Base-by-base conservation (phyloP, 371 early-diverging fungal genomes). In the Mucor indicus region DNA sequence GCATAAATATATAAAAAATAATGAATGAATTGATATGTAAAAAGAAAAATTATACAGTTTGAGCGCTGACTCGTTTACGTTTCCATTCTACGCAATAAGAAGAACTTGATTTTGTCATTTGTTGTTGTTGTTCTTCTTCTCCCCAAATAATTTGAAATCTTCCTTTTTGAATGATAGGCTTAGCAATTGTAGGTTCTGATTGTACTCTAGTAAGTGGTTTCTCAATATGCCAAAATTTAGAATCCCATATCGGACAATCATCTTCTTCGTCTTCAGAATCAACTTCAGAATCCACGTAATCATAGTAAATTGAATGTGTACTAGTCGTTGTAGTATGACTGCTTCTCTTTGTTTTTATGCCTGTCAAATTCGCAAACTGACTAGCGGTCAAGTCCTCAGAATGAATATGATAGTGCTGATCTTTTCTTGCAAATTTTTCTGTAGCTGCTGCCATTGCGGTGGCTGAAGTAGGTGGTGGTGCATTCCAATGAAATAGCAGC, bases 351-450 rank as follows among this genome's bases (percentile, higher is more conserved):
- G 44, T 52, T 20, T 53, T 44, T 21, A 62, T 52, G 37, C 62
- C 62, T 49, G 62, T 57, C 27, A 62, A 13, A 36, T 53, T 17
- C 4, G 62, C 62, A 33, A 56, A 57, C 38, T 56, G 57, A 19
- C 57, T 57, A 9, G 56, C 62, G 9, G 62, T 62, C 33, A 62
- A 43, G 30, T 62, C 57, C 29, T 62, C 62, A 25, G 53, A 56
- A 10, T 39, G 43, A 27, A 62, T 53, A 29, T 29, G 12, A 29
- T 12, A 8, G 12, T 6, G 30, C 8, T 29, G 30, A 29, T 29
- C 8, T 8, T 12, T 6, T 8, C 8, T 29, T 12, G 30, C 30
- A 29, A 29, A 29, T 29, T 29, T 29, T 12, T 29, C 30, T 6
- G 30, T 29, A 12, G 30, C 30, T 8, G 30, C 30, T 8, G 30